A percentile compares a stretch with the other conserved stretches of the same genome.
Conservation (phyloP, 352 stramenopile species). For the Phytophthora foliorum region DNA sequence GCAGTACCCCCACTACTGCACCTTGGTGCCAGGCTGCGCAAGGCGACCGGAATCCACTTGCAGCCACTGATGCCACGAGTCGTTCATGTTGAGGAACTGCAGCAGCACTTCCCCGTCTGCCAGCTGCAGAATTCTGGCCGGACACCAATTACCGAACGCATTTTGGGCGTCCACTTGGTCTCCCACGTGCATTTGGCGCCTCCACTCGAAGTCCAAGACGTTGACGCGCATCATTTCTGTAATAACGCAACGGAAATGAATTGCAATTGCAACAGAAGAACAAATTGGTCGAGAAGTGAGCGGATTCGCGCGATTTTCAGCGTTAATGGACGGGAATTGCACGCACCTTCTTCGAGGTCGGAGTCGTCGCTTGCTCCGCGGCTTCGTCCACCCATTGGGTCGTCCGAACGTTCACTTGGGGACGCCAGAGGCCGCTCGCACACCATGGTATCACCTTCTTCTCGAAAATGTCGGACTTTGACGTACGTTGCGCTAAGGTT, state of each 20-base stretch:
- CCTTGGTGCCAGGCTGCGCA: conserved; percentile 64
- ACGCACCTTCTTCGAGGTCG: conserved; percentile 80
- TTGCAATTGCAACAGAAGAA: conserved; percentile 7
- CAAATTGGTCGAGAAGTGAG: conserved; percentile 12
- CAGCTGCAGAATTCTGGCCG: conserved; percentile 67
- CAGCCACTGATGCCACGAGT: conserved; percentile 77
- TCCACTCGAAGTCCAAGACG: conserved; percentile 75
- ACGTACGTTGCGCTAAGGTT: background rate
- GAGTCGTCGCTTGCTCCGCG: conserved; percentile 65
- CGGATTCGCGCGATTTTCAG: background rate
- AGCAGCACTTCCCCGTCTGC: conserved; percentile 70
- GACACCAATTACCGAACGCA: conserved; percentile 88
- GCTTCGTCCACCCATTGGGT: conserved; percentile 39
- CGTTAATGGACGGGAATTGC: background rate
- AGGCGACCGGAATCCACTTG: conserved; percentile 72
- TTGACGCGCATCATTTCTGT: conserved; percentile 89
- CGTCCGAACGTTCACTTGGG: conserved; percentile 19
- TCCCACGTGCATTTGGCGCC: conserved; percentile 67
- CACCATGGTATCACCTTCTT: conserved; percentile 52
- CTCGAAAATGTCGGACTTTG: conserved; percentile 2
- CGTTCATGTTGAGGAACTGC: conserved; percentile 88
- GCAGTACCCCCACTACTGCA: conserved; percentile 15
- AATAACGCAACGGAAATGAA: background rate
- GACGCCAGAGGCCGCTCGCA: conserved; percentile 49
- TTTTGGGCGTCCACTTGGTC: conserved; percentile 85